Percentiles rank a stretch among this genome's conserved stretches.
Conservation (phyloP, 2,329 filamentous ascomycete genomes). For the Talaromyces marneffei region DNA sequence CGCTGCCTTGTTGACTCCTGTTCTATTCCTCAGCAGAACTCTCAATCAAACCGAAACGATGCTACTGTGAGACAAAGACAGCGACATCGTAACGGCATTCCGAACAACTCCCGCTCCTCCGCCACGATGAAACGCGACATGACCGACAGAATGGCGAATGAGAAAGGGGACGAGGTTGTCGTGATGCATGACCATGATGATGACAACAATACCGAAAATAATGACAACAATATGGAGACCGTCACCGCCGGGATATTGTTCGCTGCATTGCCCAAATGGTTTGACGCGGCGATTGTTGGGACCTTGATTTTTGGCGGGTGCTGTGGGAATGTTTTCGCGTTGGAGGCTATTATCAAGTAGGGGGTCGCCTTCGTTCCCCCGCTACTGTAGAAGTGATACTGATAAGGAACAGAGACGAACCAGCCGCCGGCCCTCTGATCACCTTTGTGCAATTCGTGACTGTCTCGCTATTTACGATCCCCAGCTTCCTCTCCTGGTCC, state of each 20-base stretch:
- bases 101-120: neutral
- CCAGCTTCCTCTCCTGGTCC: constrained; percentile 65
- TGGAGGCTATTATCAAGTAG: constrained; percentile 93
- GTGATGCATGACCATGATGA: neutral
- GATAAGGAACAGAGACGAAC: constrained; percentile 14
- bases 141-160: neutral
- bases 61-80: neutral
- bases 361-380: no score
- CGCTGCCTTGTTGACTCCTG: neutral
- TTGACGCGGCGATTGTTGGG: constrained; percentile 63
- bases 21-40: neutral
- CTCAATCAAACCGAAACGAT: neutral
- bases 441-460: constrained; percentile 88
- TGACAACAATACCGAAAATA: neutral
- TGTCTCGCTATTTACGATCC: constrained; percentile 70
- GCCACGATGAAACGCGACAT: neutral
- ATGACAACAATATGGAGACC: neutral
- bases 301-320: constrained; percentile 91
- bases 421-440: constrained; percentile 63
- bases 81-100: neutral
- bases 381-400: no score
- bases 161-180: constrained; percentile 2
- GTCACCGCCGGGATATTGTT: constrained; percentile 23
- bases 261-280: constrained; percentile 51
- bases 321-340: constrained; percentile 93